phyloP scores from a whole-genome alignment of 371 early-diverging fungal species.

The Entomophthora muscae region DNA sequence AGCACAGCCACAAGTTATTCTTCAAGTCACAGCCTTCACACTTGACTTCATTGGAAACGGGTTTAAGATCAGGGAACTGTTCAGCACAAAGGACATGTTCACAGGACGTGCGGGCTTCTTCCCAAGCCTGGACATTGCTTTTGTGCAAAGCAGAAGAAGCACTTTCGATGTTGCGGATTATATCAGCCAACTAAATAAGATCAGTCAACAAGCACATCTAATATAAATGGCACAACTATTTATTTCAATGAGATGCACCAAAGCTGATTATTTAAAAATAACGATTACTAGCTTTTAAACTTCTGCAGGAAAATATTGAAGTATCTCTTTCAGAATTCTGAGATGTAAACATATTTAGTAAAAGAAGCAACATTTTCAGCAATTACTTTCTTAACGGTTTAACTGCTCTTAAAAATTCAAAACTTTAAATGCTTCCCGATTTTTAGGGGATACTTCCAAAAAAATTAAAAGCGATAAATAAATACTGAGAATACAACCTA shows the following conservation, averaged over 20 bases:
- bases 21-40: slow-evolving; percentile 78
- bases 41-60: slow-evolving; percentile 30
- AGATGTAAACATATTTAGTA: too few relatives aligned
- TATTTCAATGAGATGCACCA: too few relatives aligned
- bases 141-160: slow-evolving; percentile 65
- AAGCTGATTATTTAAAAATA: background rate
- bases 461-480: too few relatives aligned
- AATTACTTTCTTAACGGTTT: too few relatives aligned
- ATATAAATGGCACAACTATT: too few relatives aligned
- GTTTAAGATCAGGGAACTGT: slow-evolving; percentile 24
- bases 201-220: too few relatives aligned
- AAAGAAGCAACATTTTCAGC: too few relatives aligned
- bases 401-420: too few relatives aligned
- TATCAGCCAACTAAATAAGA: slow-evolving; percentile 24
- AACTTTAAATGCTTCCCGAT: too few relatives aligned
- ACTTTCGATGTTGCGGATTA: slow-evolving; percentile 45
- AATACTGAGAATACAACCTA: too few relatives aligned
- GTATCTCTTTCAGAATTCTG: background rate
- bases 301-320: background rate
- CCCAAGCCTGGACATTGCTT: slow-evolving; percentile 85
- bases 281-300: background rate
- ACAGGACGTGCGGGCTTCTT: slow-evolving; percentile 65
- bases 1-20: slow-evolving; percentile 66
- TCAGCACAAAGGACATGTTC: slow-evolving; percentile 52
- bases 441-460: too few relatives aligned